Evolutionary conservation across 805 yeast genomes (phyloP), one percentile per base, ranked within the genome.

Genomic region (Scheffersomyces ergatensis): DNA sequence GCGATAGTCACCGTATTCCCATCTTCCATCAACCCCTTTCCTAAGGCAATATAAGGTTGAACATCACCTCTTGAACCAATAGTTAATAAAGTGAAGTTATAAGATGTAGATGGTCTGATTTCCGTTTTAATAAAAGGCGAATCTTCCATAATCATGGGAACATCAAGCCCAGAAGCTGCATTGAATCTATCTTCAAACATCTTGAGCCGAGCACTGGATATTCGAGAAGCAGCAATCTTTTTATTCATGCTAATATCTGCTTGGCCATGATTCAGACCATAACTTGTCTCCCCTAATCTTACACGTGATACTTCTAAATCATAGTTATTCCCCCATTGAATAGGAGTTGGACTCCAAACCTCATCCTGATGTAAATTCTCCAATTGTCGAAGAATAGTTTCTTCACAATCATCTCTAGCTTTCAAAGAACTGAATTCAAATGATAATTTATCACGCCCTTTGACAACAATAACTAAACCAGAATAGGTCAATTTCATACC

Each of bases 41-140:
- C 93, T n/a, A 92, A 63, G 0, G 97, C 92, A 49, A 92, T 85
- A 58, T 89, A 92, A 0, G 98, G 98, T 62, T 92, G 98, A 5
- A 92, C 97, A 62, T 92, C 98, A 25, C 98, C 98, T 43, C 98
- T 74, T 0, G 97, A 89, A 0, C 98, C 98, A 52, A 92, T 92
- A 0, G 97, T 92, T 43, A 92, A 62, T 36, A 89, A 65, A 0
- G 85, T 82, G 53, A 90, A 76, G 21, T 73, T 75, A 50, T 74
- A 76, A 2, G 79, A 62, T 37, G 77, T 71, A 1, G 70, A 55
- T 0, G 95, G 85, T 42, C 67, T 71, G 24, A 79, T 63, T 34
- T 64, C 74, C 0, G 78, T 76, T 35, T 72, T 68, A 43, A 69
- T 60, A 44, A 70, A 66, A 0, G 87, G 86, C 36, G 79, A 77